Conservation (phyloP, 768 basidiomycete genomes). For the Boletus rubescentipes region DNA sequence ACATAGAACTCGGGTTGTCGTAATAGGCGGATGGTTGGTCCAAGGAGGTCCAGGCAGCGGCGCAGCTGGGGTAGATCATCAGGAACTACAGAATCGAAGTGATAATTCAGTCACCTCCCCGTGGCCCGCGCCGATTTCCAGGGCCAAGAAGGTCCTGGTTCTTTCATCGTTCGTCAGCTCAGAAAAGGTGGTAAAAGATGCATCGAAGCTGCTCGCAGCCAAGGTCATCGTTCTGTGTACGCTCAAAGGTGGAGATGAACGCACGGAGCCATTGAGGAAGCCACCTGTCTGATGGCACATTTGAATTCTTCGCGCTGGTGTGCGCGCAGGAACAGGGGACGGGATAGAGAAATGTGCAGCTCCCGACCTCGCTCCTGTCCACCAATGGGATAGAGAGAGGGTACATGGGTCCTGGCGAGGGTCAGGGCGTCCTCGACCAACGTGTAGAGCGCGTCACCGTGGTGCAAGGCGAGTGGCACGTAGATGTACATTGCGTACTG, state of each 20-base stretch:
- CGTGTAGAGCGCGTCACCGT: slow-evolving; percentile 42
- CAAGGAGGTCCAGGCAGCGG: slow-evolving; percentile 52
- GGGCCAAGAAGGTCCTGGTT: slow-evolving; percentile 75
- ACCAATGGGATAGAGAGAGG: slow-evolving; percentile 49
- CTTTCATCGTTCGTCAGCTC: slow-evolving; percentile 77
- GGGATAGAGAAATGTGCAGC: slow-evolving; percentile 84
- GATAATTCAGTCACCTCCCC: slow-evolving; percentile 51
- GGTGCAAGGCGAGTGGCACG: slow-evolving; percentile 54
- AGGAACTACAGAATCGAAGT: slow-evolving; percentile 4
- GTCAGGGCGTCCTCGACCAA: slow-evolving; percentile 46
- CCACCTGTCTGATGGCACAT: slow-evolving; percentile 53
- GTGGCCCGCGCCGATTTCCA: slow-evolving; percentile 86
- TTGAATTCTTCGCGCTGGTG: slow-evolving; percentile 79
- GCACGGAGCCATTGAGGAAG: slow-evolving; percentile 48
- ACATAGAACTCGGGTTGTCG: slow-evolving; percentile 80
- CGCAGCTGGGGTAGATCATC: slow-evolving; percentile 49
- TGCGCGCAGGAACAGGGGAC: slow-evolving; percentile 75
- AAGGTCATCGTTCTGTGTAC: slow-evolving; percentile 5
- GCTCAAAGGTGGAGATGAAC: slow-evolving; percentile 16
- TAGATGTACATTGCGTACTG: slow-evolving; percentile 84
- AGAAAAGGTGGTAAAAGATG: slow-evolving; percentile 72
- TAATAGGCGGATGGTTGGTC: slow-evolving; percentile 54
- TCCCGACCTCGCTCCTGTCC: slow-evolving; percentile 32
- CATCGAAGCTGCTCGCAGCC: slow-evolving; percentile 52
- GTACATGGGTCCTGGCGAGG: slow-evolving; percentile 44